Evolutionary conservation across 1,139 yeast genomes (phyloP), one percentile per base, ranked within the genome.

Genomic region (Scheffersomyces parashehatae): DNA sequence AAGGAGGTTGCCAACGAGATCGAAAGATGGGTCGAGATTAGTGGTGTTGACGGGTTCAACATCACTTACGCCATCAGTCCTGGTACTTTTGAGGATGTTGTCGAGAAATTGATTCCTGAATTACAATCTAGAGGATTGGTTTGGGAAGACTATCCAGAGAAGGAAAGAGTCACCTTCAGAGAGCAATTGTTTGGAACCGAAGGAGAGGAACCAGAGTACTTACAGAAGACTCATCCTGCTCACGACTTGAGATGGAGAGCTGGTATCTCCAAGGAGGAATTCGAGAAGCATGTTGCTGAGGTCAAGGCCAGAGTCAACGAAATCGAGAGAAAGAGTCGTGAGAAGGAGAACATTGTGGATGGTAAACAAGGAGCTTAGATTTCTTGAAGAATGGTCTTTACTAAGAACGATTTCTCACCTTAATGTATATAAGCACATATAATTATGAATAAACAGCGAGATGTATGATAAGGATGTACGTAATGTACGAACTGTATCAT

Each of bases 181-280:
- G 67, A 62, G 45, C 62, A 58, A 41, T 30, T 62, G 6, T 62
- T 60, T 46, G 67, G 67, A 6, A 41, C 49, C 13, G 58, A 54
- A 28, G 52, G 62, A n/a, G 51, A 54, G 5, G 65, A 60, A 15
- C 54, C 63, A 31, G 35, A 31, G 20, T 9, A 44, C 47, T 20
- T 62, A 46, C 46, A 51, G 62, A 13, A 49, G 46, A 46, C 56
- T 49, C 77, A 72, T 45, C 73, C 73, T 14, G 75, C 76, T 12
- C 49, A 69, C 48, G 56, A 55, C 3, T 54, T 69, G 33, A 67
- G 73, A 56, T 72, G 77, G 77, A 58, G 55, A 39, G 62, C 65
- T 13, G 69, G 68, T 26, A 69, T 62, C 45, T 44, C 69, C 1
- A 66, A 60, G 47, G 70, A 65, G 41, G 70, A 67, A 20, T 68